Percentiles rank a stretch among this genome's conserved stretches.
Evolutionary conservation across 2,329 filamentous ascomycete species (phyloP).

Genomic region (Fusarium cyanostomum): DNA sequence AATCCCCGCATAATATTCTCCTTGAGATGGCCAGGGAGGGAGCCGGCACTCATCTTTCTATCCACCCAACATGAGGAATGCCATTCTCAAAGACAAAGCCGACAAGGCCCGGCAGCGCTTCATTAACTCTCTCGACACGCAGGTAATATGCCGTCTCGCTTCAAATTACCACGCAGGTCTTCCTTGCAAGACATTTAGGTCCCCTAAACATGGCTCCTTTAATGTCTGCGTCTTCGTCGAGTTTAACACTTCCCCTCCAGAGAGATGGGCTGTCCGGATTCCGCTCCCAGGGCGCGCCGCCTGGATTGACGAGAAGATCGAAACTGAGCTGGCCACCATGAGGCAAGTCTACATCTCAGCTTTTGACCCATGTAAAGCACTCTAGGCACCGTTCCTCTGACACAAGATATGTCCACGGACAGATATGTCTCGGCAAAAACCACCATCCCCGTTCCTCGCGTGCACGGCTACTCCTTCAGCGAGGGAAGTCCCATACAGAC

Average conservation of each 20-base stretch:
- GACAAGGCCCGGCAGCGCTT: not conserved
- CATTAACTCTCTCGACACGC: not conserved
- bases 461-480: not conserved
- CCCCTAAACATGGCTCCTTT: not conserved
- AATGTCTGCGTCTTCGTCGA: not conserved
- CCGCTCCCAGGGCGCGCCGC: not conserved
- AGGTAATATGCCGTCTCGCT: not conserved
- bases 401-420: too few relatives aligned
- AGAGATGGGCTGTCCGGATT: constrained; percentile 1
- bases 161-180: not conserved
- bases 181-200: not conserved
- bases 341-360: not conserved
- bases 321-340: not conserved
- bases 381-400: not conserved
- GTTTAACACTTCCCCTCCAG: not conserved
- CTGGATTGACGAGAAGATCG: constrained; percentile 1
- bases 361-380: not conserved
- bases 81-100: not conserved
- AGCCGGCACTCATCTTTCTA: too few relatives aligned
- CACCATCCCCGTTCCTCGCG: not conserved
- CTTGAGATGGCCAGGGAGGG: too few relatives aligned
- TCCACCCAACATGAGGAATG: not conserved
- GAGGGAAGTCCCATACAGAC: not conserved
- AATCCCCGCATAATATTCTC: too few relatives aligned
- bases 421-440: constrained; percentile 1